These are phyloP conservation scores for Papiliotrema laurentii DNA, from an alignment of 1,284 basidiomycete genomes.

Conservation along the genomic window DNA sequence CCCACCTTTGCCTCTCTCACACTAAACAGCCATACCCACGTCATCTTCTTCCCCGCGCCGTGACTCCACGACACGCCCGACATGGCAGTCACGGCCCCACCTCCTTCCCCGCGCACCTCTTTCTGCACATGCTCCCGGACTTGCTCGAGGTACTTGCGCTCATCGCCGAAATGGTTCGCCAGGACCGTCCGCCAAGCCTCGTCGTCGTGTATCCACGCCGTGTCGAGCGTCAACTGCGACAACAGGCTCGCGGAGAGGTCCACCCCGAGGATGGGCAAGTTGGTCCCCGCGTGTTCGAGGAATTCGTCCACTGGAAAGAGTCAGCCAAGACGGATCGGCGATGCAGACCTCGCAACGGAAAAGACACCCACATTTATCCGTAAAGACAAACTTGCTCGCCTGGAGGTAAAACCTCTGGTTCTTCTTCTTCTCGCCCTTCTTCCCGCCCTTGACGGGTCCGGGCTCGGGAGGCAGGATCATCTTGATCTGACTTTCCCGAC, in stretches of 20 bases:
- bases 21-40: constrained; percentile 58
- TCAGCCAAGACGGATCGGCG: neutral
- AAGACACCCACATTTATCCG: constrained; percentile 33
- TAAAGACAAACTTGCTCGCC: constrained; percentile 43
- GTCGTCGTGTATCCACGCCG: constrained; percentile 40
- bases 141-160: constrained; percentile 31
- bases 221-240: constrained; percentile 32
- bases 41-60: constrained; percentile 1
- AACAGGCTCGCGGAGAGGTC: constrained; percentile 35
- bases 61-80: neutral
- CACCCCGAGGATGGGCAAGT: constrained; percentile 39
- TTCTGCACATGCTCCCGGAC: constrained; percentile 29
- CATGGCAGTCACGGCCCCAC: neutral
- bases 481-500: constrained; percentile 16
- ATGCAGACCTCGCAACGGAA: neutral
- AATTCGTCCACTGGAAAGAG: constrained; percentile 14
- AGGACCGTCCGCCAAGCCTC: constrained; percentile 34
- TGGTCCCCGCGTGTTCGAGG: constrained; percentile 26
- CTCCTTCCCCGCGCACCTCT: constrained; percentile 2
- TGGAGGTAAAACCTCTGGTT: constrained; percentile 38
- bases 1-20: constrained; percentile 42
- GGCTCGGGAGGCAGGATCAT: constrained; percentile 45
- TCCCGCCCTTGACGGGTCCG: constrained; percentile 20
- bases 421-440: constrained; percentile 18
- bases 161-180: constrained; percentile 17